These are phyloP conservation scores for Spergularia marina DNA, from an alignment of 148 eudicot genomes.

Conservation along the genomic window DNA sequence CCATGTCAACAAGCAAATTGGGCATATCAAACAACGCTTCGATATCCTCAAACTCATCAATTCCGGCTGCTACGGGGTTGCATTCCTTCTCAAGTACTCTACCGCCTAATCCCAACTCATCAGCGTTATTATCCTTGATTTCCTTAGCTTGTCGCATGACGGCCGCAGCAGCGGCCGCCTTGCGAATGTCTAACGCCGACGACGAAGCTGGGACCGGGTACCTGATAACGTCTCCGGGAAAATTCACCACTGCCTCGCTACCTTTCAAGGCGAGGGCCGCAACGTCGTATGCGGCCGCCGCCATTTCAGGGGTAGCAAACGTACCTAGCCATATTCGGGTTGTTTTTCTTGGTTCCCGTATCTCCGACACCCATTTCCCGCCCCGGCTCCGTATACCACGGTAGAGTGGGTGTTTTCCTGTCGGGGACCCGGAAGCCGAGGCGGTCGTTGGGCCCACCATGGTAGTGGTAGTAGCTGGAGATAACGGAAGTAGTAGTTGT, in stretches of 20 bases:
- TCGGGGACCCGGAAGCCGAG: slow-evolving; percentile 9
- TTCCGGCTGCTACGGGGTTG: too few relatives aligned
- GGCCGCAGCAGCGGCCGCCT: slow-evolving; percentile 48
- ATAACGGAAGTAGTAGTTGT: background rate
- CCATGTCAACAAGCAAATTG: slow-evolving; percentile 66
- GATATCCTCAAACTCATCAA: slow-evolving; percentile 46
- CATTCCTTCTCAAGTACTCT: background rate
- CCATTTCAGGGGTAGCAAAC: slow-evolving; percentile 59
- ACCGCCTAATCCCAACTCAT: background rate
- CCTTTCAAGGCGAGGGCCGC: slow-evolving; percentile 62
- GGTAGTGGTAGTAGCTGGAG: background rate
- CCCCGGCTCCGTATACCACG: slow-evolving; percentile 57
- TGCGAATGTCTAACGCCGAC: slow-evolving; percentile 36
- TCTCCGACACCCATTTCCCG: slow-evolving; percentile 77
- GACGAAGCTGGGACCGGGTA: slow-evolving; percentile 50
- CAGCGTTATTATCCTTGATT: background rate
- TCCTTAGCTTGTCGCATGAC: slow-evolving; percentile 21
- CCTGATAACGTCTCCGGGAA: slow-evolving; percentile 35
- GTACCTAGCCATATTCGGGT: slow-evolving; percentile 75
- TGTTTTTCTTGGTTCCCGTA: slow-evolving; percentile 64
- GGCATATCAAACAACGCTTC: slow-evolving; percentile 64
- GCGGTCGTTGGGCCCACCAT: background rate
- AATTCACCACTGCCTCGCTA: slow-evolving; percentile 44
- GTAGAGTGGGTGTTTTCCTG: slow-evolving; percentile 42
- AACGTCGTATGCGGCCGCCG: slow-evolving; percentile 69